Evolutionary conservation across 225 moss, liverwort and hornwort genomes (phyloP), one percentile per base, ranked within the genome.

Genomic region (Pseudoscleropodium purum): DNA sequence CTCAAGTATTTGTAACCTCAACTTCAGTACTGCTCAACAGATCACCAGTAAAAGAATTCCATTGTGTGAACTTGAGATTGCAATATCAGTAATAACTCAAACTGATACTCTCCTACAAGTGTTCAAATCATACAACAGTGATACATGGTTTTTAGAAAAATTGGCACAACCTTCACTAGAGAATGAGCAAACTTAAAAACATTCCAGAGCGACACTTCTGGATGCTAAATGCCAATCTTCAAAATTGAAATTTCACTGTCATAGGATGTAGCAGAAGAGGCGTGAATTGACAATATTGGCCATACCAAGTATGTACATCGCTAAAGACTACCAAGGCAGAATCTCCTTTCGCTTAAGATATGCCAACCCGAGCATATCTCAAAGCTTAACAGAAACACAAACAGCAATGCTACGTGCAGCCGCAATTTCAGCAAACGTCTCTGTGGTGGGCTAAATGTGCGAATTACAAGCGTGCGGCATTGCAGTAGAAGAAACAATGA

Each of bases 241-340:
- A 84, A 62, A 74, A 54, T 68, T 68, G 33, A 75, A 89, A 75
- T 84, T 52, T 84, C 62, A 89, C 45, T 60, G 76, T 54, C 80
- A 74, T 52, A 80, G 29, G 75, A 26, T 61, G 82, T 45, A 76
- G 37, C 82, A 85, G 76, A 85, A 83, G 85, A 84, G 63, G 47
- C 78, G 86, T 82, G 72, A 87, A 78, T 52, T 90, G 81, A 39
- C 61, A 85, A 69, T 67, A 65, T 86, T 64, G 86, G 86, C 37
- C 89, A 92, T 45, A 86, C 90, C 72, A 94, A 92, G 81, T 89
- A 85, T 87, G 84, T 91, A 86, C 91, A 92, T 72, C 82, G 59
- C 91, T 89, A 75, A 93, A 92, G 84, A 94, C 52, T 96, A 96
- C 87, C 92, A 36, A 85, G 92, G n/a, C 93, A 96, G 82, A 94